A percentile compares a stretch with the other conserved stretches of the same genome.
Evolutionary conservation across 441 rosid genomes (phyloP).

Genomic region (Corymbia calophylla): DNA sequence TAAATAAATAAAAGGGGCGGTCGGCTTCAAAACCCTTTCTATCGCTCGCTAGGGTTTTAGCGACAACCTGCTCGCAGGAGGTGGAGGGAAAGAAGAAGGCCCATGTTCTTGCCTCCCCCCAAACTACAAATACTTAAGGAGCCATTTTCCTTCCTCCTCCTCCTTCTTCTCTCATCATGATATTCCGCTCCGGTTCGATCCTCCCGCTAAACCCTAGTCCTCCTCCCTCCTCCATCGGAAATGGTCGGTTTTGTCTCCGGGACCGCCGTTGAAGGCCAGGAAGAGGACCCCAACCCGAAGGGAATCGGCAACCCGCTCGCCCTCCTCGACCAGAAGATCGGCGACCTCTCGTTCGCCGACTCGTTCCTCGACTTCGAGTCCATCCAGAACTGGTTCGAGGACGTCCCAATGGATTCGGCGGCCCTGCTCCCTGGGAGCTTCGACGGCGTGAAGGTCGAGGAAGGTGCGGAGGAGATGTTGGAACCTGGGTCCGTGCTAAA

Average conservation of each 20-base stretch:
- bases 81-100: background rate
- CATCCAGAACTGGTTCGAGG: conserved; percentile 41
- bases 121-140: background rate
- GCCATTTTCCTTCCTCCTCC: background rate
- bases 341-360: conserved; percentile 32
- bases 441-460: conserved; percentile 20
- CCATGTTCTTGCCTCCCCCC: background rate
- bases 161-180: background rate
- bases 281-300: conserved; percentile 23
- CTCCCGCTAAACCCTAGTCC: background rate
- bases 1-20: background rate
- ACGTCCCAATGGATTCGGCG: conserved; percentile 16
- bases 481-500: conserved; percentile 11
- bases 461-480: conserved; percentile 3
- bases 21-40: background rate
- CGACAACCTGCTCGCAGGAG: background rate
- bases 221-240: background rate
- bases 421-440: conserved; percentile 23
- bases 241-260: conserved; percentile 56
- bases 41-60: background rate
- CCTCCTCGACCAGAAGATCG: conserved; percentile 14
- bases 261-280: conserved; percentile 8
- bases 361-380: conserved; percentile 61
- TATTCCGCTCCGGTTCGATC: background rate
- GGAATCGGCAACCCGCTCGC: conserved; percentile 19